Conservation (phyloP, 129 eudicot species). For the Ambrosia trifida region DNA sequence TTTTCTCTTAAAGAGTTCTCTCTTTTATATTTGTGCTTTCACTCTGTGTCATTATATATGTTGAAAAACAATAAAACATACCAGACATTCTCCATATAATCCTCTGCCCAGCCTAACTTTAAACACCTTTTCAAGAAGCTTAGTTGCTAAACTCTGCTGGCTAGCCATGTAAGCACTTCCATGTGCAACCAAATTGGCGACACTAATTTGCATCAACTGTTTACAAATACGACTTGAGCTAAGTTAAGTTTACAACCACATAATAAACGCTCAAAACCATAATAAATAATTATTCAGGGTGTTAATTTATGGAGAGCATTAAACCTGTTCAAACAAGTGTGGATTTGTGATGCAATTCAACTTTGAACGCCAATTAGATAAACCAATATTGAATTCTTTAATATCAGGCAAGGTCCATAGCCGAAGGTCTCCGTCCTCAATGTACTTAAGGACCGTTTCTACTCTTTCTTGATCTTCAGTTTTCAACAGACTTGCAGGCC, state of each 20-base stretch:
- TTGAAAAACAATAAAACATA: slow-evolving; percentile 29
- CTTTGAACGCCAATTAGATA: slow-evolving; percentile 66
- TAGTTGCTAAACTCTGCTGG: slow-evolving; percentile 51
- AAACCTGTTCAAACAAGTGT: slow-evolving; percentile 72
- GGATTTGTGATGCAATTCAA: slow-evolving; percentile 81
- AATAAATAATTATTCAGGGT: background rate
- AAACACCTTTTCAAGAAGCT: slow-evolving; percentile 56
- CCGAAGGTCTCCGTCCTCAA: slow-evolving; percentile 75
- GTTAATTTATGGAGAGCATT: background rate
- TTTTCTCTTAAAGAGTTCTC: too few relatives aligned
- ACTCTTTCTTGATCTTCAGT: slow-evolving; percentile 54
- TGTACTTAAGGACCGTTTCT: slow-evolving; percentile 62
- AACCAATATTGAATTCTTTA: slow-evolving; percentile 65
- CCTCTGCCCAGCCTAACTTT: slow-evolving; percentile 77
- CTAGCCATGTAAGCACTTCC: slow-evolving; percentile 53
- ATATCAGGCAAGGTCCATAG: slow-evolving; percentile 57
- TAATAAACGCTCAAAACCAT: background rate
- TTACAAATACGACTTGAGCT: slow-evolving; percentile 22
- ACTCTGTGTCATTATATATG: background rate
- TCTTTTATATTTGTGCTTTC: too few relatives aligned
- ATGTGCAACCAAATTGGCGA: slow-evolving; percentile 45
- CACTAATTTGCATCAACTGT: slow-evolving; percentile 61
- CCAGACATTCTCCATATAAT: slow-evolving; percentile 86
- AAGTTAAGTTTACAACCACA: slow-evolving; percentile 20
- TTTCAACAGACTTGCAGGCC: slow-evolving; percentile 37